Base-by-base conservation (phyloP, 257 asterid genomes). In the Hygrophila difformis region DNA sequence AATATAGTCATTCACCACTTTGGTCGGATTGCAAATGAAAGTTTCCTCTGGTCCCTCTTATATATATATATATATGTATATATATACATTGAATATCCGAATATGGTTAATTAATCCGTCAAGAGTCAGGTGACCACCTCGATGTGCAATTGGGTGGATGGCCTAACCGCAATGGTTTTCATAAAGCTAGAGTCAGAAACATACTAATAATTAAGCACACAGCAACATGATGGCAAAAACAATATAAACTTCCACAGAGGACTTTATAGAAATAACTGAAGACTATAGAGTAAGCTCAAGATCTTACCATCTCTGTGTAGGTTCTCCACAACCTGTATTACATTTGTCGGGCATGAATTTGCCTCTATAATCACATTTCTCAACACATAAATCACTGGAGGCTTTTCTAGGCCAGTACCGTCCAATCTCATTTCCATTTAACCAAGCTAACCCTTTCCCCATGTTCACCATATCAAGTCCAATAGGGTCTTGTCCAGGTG, bases 371-470 rank as follows among this genome's bases (percentile, higher is more conserved):
- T 79, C 83, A 18, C 97, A 87, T 38, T 71, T 61, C 49, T 70
- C 54, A 44, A 82, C 81, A 49, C 97, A 87, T 13, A 49, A 61
- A 43, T 83, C 94, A 5, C 63, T 51, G 39, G 97, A 77, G 71
- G 91, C 84, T 57, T 67, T 82, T 51, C 84, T 64, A 10, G 94
- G 71, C 97, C 96, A 87, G 65, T 82, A 87, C 57, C 97, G 69
- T 36, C 97, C 97, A 2, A 87, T 75, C 67, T 87, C 97, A 49
- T 82, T 70, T 40, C 97, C 97, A 63, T 86, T 86, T 48, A 86
- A 75, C 96, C 96, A 86, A 56, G 93, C 94, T 53, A 82, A 45
- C 50, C 96, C 96, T 73, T 86, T 86, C 29, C 94, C 96, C 96
- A 86, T 86, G 59, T 86, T 84, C 67, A 64, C 33, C 96, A 86